Evolutionary conservation across 2,329 filamentous ascomycete species (phyloP).

Genomic region (Curvularia verruculosa): DNA sequence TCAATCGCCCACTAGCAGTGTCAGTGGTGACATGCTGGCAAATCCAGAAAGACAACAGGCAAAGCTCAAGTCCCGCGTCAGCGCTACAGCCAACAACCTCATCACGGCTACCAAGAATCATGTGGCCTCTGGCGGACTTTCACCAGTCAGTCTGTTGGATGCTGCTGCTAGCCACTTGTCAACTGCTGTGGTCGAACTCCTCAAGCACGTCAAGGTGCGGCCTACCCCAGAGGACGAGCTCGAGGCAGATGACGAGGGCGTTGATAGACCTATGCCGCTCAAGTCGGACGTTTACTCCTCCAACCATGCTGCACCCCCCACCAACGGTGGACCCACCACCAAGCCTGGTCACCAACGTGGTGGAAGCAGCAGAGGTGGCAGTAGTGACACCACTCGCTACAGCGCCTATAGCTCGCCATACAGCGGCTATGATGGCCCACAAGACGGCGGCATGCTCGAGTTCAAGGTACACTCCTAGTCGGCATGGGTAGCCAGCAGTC

Average conservation of each 20-base stretch:
- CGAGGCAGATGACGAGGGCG: slow-evolving; percentile 69
- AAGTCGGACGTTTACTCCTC: slow-evolving; percentile 30
- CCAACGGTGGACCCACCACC: slow-evolving; percentile 15
- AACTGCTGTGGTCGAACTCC: slow-evolving; percentile 81
- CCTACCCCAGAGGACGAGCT: slow-evolving; percentile 75
- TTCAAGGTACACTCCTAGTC: slow-evolving; percentile 59
- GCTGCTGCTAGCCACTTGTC: slow-evolving; percentile 91
- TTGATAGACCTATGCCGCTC: slow-evolving; percentile 46
- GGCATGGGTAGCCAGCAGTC: slow-evolving; percentile 8
- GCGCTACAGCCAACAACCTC: slow-evolving; percentile 92
- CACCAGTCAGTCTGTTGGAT: slow-evolving; percentile 90
- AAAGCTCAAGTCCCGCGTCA: slow-evolving; percentile 80
- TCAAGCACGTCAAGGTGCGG: slow-evolving; percentile 83
- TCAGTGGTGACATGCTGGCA: slow-evolving; percentile 39
- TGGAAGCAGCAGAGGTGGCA: slow-evolving; percentile 47
- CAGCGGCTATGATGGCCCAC: slow-evolving; percentile 41
- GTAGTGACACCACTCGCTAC: slow-evolving; percentile 44
- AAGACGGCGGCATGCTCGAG: slow-evolving; percentile 57
- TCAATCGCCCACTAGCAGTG: slow-evolving; percentile 45
- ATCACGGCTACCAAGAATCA: slow-evolving; percentile 96
- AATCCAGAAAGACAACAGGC: slow-evolving; percentile 60
- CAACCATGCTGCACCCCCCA: slow-evolving; percentile 24
- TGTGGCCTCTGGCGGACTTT: slow-evolving; percentile 78
- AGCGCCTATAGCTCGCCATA: slow-evolving; percentile 47
- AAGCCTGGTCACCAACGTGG: slow-evolving; percentile 28